Percentiles rank a stretch among this genome's conserved stretches.
Conservation (phyloP, 352 stramenopile species). For the Elongisporangium senticosum region DNA sequence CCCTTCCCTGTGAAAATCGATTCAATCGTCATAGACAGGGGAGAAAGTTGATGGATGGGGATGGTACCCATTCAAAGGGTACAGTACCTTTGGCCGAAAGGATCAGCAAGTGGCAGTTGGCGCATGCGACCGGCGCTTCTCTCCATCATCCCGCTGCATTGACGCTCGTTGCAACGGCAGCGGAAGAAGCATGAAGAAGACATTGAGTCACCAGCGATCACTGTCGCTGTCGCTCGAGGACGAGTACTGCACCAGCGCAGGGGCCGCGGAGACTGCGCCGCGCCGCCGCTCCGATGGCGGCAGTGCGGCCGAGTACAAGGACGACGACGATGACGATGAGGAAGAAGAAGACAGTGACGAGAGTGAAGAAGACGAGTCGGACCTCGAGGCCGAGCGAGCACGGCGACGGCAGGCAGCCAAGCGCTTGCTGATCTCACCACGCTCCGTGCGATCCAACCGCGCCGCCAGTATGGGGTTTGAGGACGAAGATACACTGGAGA, state of each 20-base stretch:
- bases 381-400: conserved; percentile 12
- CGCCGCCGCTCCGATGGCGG: conserved; percentile 6
- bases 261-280: neutral
- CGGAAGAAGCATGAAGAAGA: neutral
- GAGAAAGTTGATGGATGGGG: neutral
- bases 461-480: conserved; percentile 28
- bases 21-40: neutral
- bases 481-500: conserved; percentile 62
- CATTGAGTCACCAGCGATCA: neutral
- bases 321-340: conserved; percentile 16
- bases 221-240: conserved; percentile 7
- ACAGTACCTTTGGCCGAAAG: neutral
- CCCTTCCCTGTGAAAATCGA: neutral
- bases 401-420: conserved; percentile 2
- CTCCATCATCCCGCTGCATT: neutral
- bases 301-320: conserved; percentile 5
- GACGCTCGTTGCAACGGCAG: too few species aligned
- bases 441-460: conserved; percentile 12
- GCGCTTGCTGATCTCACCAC: conserved; percentile 17
- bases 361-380: conserved; percentile 17
- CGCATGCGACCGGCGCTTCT: neutral
- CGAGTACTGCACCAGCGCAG: conserved; percentile 21
- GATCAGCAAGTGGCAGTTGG: neutral
- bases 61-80: neutral
- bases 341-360: conserved; percentile 10